Evolutionary conservation across 331 rosid species (phyloP), one percentile per base, ranked within the genome.

Genomic region (Arachis monticola): DNA sequence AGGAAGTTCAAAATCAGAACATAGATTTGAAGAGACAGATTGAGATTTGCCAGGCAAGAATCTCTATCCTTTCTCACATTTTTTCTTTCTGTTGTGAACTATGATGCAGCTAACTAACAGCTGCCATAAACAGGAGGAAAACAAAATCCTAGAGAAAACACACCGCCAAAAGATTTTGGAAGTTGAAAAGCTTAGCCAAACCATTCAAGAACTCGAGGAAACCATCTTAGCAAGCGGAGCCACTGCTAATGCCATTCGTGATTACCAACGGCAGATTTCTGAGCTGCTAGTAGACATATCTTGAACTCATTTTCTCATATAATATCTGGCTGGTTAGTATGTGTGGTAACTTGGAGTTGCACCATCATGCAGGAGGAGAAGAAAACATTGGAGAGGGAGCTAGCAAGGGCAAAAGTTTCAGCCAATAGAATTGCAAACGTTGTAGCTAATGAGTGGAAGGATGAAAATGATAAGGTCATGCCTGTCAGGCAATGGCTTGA

Each of bases 361-460:
- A 9, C 56, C 42, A 78, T 9, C 35, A 53, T 68, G 66, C 84
- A 94, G 99, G 97, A 92, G 69, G 96, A 86, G 81, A 94, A 88
- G 77, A 90, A 85, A 78, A 90, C 88, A 78, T 64, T 91, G 81
- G 97, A 88, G 89, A 88, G 99, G 64, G 96, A 94, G 71, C 85
- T 94, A 53, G 93, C 96, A 72, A 90, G 97, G 73, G 76, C 77
- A 53, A 92, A 88, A 82, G 93, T 92, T 74, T 88, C 95, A 5
- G 97, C 90, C 41, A 92, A 81, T 83, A 90, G 99, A 57, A 81
- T 88, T 42, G 96, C 99, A 67, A 90, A 88, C 51, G 90, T 86
- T 75, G 80, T 85, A 77, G 96, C 99, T 42, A 94, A 88, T 83
- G 99, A 90, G 86, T 92, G 99, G 97, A 94, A 92, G 81, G 99